Evolutionary conservation across 306 rosid genomes (phyloP), one percentile per base, ranked within the genome.

Genomic region (Prunus mira): DNA sequence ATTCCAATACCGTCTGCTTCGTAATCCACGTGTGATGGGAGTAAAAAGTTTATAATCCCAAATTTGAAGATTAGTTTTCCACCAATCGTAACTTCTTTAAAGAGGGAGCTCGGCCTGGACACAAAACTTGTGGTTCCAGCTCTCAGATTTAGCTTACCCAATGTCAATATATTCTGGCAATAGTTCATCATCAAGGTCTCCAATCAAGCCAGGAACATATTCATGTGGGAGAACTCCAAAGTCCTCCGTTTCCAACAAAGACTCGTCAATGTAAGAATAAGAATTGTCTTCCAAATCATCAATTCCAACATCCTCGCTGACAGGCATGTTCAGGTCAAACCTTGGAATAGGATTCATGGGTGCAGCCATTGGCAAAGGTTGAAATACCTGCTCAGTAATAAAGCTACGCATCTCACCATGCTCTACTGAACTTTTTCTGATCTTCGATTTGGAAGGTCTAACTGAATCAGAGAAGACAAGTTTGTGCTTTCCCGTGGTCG

Each of bases 401-500:
- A 32, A 83, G 72, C 71, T 84, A 76, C 74, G 84, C 60, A 64
- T 84, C 72, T 89, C 97, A 41, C 84, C 65, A 69, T 84, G 73
- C 75, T 87, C 98, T 56, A 47, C 28, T 55, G 89, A 79, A 38
- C 77, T 79, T 84, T 76, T 89, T 76, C 81, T 88, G 49, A 82
- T 64, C 87, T 91, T 92, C 14, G 93, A 86, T 80, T 93, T 95
- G 2, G 90, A 77, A 46, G 88, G 89, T 79, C 83, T 92, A 65
- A 67, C 69, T 2, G 90, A 74, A 18, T 94, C 93, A 0, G 82
- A 71, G 30, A 69, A 66, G 27, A 91, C 79, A 27, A 80, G 86
- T 82, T 88, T 95, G 73, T 89, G 97, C 87, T 91, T 95, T 78
- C 96, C 98, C n/a, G 80, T 75, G n/a, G 91, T 83, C 55, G 89